These are phyloP conservation scores for Suillus hirtellus DNA, from an alignment of 768 basidiomycete species.

Conservation along the genomic window DNA sequence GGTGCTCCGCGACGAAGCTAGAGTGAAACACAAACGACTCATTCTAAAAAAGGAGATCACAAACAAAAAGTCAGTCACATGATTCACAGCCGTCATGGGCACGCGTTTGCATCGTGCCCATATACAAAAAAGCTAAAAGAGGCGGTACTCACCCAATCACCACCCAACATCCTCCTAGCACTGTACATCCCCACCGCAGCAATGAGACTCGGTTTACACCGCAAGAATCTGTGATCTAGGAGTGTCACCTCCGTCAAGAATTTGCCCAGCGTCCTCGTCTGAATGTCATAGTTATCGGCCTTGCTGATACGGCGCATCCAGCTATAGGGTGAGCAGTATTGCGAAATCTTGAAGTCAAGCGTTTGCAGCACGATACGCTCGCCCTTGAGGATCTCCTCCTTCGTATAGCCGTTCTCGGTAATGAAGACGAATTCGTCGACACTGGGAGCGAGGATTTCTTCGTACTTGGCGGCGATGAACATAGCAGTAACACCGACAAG, in stretches of 20 bases:
- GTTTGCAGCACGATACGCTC: conserved; percentile 96
- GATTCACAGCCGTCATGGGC: conserved; percentile 17
- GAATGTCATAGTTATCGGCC: conserved; percentile 98
- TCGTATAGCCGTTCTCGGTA: conserved; percentile 92
- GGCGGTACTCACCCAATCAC: conserved; percentile 83
- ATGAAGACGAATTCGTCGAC: conserved; percentile 99
- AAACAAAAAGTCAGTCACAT: conserved; percentile 34
- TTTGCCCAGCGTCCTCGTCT: conserved; percentile 95
- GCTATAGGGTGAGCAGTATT: conserved; percentile 98
- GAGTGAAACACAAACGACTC: conserved; percentile 93
- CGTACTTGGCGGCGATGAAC: conserved; percentile 99
- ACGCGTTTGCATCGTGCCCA: conserved; percentile 14
- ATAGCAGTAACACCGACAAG: conserved; percentile 98
- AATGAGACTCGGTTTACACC: conserved; percentile 89
- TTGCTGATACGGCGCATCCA: conserved; percentile 99
- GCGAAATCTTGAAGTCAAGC: conserved; percentile 91
- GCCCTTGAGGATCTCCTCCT: conserved; percentile 97
- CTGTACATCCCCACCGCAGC: conserved; percentile 98
- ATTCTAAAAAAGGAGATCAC: conserved; percentile 52
- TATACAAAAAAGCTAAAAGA: conserved; percentile 2
- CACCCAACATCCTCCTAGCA: conserved; percentile 89
- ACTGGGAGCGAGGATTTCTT: conserved; percentile 95
- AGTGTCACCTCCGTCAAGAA: conserved; percentile 96
- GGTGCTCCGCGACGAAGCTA: conserved; percentile 85
- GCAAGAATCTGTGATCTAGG: conserved; percentile 88